Percentiles rank a stretch among this genome's conserved stretches.
phyloP scores from a whole-genome alignment of 2,329 filamentous ascomycete species.

The Chaetomiaceae sp. region DNA sequence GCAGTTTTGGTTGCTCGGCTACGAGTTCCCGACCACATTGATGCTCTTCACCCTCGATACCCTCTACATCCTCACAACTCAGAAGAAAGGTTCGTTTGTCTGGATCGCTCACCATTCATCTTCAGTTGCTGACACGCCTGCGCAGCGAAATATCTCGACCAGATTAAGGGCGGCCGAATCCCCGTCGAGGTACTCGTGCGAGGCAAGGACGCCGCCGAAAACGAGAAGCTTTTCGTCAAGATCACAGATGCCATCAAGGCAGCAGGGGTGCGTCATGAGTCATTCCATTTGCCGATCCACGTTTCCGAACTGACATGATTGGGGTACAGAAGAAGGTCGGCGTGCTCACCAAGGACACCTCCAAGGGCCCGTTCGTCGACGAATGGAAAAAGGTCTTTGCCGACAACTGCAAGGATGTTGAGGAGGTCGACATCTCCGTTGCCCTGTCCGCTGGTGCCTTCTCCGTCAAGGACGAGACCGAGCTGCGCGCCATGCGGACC shows the following conservation, averaged over 20 bases:
- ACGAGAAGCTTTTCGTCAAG: slow-evolving; percentile 83
- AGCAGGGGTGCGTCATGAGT: slow-evolving; percentile 63
- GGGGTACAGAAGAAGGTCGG: slow-evolving; percentile 76
- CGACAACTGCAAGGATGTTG: slow-evolving; percentile 75
- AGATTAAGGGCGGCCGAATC: slow-evolving; percentile 85
- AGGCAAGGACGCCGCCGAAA: slow-evolving; percentile 86
- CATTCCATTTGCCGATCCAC: neutral
- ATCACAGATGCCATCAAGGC: slow-evolving; percentile 82
- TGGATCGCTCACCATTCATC: neutral
- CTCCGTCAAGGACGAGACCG: slow-evolving; percentile 90
- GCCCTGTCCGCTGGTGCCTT: slow-evolving; percentile 82
- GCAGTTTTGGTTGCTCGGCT: slow-evolving; percentile 96
- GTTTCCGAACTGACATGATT: slow-evolving; percentile 21
- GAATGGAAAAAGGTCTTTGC: slow-evolving; percentile 88
- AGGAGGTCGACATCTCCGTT: slow-evolving; percentile 79
- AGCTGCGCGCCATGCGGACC: slow-evolving; percentile 89
- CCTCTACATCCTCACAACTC: slow-evolving; percentile 89
- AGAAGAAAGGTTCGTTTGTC: slow-evolving; percentile 74
- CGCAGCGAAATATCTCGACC: slow-evolving; percentile 84
- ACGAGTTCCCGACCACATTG: slow-evolving; percentile 95
- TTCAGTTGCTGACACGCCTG: slow-evolving; percentile 30
- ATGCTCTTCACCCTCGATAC: slow-evolving; percentile 87
- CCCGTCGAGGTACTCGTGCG: slow-evolving; percentile 88
- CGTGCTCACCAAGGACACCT: slow-evolving; percentile 75
- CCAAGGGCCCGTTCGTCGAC: slow-evolving; percentile 83